A percentile compares a stretch with the other conserved stretches of the same genome.
phyloP scores from a whole-genome alignment of 768 basidiomycete genomes.

The Phaeolepiota aurea region DNA sequence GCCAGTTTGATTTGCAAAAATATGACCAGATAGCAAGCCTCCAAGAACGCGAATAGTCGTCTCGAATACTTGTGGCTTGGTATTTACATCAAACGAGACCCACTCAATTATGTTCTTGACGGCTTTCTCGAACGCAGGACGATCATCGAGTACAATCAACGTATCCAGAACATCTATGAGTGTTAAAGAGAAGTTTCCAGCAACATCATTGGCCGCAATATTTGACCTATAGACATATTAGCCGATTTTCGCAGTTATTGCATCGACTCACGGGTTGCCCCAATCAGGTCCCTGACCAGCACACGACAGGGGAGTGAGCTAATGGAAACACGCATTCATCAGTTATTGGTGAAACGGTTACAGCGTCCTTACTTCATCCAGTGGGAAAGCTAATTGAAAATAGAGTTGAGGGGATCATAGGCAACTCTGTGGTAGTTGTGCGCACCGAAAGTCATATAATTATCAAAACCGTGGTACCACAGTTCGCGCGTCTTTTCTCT shows the following conservation, averaged over 20 bases:
- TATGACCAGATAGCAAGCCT: conserved; percentile 79
- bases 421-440: conserved; percentile 1
- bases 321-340: conserved; percentile 2
- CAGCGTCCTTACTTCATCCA: conserved; percentile 58
- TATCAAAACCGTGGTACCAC: conserved; percentile 87
- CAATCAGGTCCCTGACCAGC: conserved; percentile 83
- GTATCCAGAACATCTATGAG: conserved; percentile 82
- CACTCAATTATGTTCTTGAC: conserved; percentile 73
- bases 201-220: conserved; percentile 82
- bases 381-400: conserved; percentile 60
- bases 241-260: conserved; percentile 1
- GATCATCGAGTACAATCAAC: conserved; percentile 80
- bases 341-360: conserved; percentile 1
- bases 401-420: conserved; percentile 2
- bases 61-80: conserved; percentile 97
- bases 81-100: conserved; percentile 90
- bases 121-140: conserved; percentile 72
- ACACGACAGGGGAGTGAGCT: conserved; percentile 90
- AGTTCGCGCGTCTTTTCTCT: conserved; percentile 70
- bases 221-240: conserved; percentile 41
- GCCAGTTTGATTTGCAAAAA: conserved; percentile 59
- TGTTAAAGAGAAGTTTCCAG: conserved; percentile 87
- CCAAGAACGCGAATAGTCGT: conserved; percentile 92
- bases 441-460: conserved; percentile 80
- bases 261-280: conserved; percentile 59